Conservation (phyloP, 257 asterid species). For the Lithospermum erythrorhizon region DNA sequence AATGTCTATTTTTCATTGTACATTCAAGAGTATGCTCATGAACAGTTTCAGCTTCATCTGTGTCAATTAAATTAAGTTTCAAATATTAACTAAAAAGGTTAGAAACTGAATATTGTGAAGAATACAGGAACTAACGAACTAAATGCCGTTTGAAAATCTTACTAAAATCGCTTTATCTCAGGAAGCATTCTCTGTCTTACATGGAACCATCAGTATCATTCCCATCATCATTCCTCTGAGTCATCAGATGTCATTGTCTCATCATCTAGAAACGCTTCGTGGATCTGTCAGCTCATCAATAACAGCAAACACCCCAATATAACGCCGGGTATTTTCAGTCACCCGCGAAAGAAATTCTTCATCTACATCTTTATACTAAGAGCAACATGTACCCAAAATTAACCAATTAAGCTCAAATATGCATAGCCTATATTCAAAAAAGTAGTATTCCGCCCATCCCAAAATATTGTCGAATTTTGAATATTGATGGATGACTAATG, state of each 20-base stretch:
- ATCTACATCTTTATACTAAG: constrained; percentile 73
- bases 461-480: too few species aligned
- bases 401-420: not conserved
- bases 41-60: not conserved
- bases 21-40: not conserved
- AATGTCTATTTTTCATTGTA: not conserved
- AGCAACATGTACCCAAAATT: not conserved
- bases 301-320: constrained; percentile 71
- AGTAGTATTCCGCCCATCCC: too few species aligned
- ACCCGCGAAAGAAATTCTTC: constrained; percentile 71
- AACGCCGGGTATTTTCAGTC: constrained; percentile 72
- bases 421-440: too few species aligned
- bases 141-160: constrained; percentile 20
- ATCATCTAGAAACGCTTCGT: constrained; percentile 70
- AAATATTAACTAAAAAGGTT: not conserved
- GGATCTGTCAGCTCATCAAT: constrained; percentile 86
- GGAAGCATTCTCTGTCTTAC: constrained; percentile 78
- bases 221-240: constrained; percentile 65
- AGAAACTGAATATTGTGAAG: not conserved
- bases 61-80: not conserved
- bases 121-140: constrained; percentile 1
- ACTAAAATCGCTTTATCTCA: constrained; percentile 77
- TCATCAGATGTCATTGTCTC: constrained; percentile 87
- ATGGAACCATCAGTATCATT: constrained; percentile 58
- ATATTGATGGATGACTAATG: too few species aligned